phyloP scores from a whole-genome alignment of 345 rosid species.

The Conringia planisiliqua region DNA sequence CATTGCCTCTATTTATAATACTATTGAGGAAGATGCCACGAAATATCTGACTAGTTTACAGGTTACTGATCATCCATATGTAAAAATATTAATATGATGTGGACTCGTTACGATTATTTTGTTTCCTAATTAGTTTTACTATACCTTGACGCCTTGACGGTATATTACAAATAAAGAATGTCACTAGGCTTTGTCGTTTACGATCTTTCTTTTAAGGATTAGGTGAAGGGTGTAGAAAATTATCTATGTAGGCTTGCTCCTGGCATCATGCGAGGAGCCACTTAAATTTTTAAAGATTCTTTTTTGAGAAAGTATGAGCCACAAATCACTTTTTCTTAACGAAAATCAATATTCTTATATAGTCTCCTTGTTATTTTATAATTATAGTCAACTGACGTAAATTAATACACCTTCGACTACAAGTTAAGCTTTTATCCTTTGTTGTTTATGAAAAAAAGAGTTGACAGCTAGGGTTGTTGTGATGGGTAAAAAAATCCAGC shows the following conservation, averaged over 20 bases:
- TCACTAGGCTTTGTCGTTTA: not conserved
- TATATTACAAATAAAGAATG: not conserved
- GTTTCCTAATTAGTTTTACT: not conserved
- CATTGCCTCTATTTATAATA: not conserved
- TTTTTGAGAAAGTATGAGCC: not conserved
- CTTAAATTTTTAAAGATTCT: not conserved
- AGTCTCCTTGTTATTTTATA: not conserved
- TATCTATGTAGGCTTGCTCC: not conserved
- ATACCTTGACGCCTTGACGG: not conserved
- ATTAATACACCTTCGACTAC: not conserved
- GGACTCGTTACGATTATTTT: not conserved
- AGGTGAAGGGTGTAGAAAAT: constrained; percentile 1
- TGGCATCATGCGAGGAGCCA: constrained; percentile 21
- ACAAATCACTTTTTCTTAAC: not conserved
- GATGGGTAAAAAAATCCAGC: too few relatives aligned
- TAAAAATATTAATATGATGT: constrained; percentile 4
- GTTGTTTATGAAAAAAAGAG: not conserved
- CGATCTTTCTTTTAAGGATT: not conserved
- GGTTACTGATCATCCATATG: not conserved
- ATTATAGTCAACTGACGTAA: not conserved
- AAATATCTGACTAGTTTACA: not conserved
- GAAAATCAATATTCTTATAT: not conserved
- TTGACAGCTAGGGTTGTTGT: not conserved
- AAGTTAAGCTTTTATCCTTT: not conserved
- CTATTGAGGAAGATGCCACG: not conserved